Evolutionary conservation across 495 filamentous ascomycete genomes (phyloP), one percentile per base, ranked within the genome.

Genomic region (Xylaria telfairii): DNA sequence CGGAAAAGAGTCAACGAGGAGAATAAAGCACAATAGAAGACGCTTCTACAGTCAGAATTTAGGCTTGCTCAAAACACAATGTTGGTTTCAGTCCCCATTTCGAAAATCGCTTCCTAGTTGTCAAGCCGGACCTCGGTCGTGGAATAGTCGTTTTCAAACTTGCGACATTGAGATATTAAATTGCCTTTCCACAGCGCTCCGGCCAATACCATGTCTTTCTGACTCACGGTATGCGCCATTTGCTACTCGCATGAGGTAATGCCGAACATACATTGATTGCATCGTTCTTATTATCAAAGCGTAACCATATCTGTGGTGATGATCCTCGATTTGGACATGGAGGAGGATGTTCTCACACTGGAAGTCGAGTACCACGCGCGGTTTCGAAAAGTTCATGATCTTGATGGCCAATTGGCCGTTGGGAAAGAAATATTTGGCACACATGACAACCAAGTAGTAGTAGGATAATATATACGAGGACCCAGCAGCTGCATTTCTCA

Each of bases 401-500:
- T n/a, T 62, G 12, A 12, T 7, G 15, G 6, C 46, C 60, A 5
- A 63, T 63, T 63, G 41, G 60, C 5, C 12, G 37, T 21, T 3
- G 0, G 41, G 60, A 19, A 28, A 47, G 9, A 1, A 7, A 32
- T 3, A 4, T 37, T 32, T n/a, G 30, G 30, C 44, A 49, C 30
- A 21, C 26, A 64, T n/a, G 61, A 32, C 41, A 32, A 39, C 24
- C 28, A 46, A 26, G 60, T 32, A 44, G 24, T 9, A 44, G n/a
- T 10, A 42, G 24, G n/a, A 44, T 10, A 63, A 26, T 42, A 42
- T 63, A 42, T 44, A 28, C 30, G 60, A 63, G 39, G 39, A 30
- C 60, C 63, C 28, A 66, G 47, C n/a, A 66, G 64, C 42, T 37
- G 47, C 47, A 54, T 41, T 41, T n/a, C 8, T 42, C 17, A 49